Evolutionary conservation across 2,329 filamentous ascomycete genomes (phyloP).

Genomic region (Teratosphaeria zuluensis): DNA sequence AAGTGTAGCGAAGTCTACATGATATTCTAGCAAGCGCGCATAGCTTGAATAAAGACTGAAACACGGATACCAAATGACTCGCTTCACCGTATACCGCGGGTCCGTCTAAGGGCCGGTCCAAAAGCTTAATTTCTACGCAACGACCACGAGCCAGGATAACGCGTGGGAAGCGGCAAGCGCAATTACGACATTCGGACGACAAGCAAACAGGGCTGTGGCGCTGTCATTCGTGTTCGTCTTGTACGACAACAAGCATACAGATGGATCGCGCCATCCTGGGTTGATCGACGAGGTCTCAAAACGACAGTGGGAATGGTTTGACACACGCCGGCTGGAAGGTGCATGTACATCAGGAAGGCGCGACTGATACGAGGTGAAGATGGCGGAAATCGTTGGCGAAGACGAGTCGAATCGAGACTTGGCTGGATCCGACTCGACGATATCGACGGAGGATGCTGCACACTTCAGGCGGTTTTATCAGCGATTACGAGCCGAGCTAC

Average conservation of each 20-base stretch:
- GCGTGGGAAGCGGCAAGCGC: neutral
- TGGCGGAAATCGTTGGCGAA: neutral
- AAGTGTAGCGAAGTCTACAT: too few relatives aligned
- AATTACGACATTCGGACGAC: neutral
- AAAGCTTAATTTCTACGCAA: neutral
- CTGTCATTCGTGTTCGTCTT: neutral
- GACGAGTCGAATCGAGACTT: neutral
- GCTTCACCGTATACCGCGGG: neutral
- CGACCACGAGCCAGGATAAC: neutral
- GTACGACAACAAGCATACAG: neutral
- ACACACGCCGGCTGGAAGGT: neutral
- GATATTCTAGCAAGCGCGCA: neutral
- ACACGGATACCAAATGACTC: neutral
- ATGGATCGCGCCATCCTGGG: neutral
- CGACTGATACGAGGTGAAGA: neutral
- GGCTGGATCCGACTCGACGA: neutral
- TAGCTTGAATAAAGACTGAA: neutral
- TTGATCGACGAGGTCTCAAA: neutral
- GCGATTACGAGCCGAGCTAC: slow-evolving; percentile 24
- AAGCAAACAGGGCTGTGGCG: neutral
- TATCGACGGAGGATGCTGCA: neutral
- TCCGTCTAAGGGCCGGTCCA: neutral
- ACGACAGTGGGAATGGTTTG: neutral
- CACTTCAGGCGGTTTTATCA: slow-evolving; percentile 21
- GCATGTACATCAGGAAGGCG: neutral